phyloP scores from a whole-genome alignment of 140 eudicot species.

The Stevia rebaudiana region DNA sequence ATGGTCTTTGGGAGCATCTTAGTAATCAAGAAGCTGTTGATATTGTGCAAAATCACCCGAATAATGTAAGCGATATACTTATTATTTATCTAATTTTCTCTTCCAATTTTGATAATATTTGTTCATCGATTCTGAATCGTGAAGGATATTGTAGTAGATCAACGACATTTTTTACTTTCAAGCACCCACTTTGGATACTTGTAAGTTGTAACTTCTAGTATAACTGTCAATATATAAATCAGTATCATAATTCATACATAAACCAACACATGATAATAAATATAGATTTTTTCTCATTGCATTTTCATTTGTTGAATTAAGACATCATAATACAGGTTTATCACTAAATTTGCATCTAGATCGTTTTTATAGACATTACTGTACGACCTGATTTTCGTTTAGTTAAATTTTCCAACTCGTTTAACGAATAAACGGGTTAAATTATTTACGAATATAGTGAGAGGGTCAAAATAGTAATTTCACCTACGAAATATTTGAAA shows the following conservation, averaged over 20 bases:
- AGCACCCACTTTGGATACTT: no score
- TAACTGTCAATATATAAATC: no score
- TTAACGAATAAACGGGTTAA: not conserved
- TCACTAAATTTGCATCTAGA: no score
- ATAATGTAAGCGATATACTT: constrained; percentile 35
- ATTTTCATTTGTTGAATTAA: no score
- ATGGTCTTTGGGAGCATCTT: constrained; percentile 90
- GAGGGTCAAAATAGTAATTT: not conserved
- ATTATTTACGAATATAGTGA: not conserved
- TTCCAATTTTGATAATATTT: not conserved
- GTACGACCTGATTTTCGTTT: not conserved
- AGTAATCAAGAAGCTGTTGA: constrained; percentile 74
- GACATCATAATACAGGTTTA: not conserved
- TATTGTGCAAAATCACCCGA: constrained; percentile 45
- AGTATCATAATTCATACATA: no score
- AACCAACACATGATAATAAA: no score
- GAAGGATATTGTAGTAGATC: no score
- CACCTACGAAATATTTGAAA: not conserved
- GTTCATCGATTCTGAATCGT: not conserved
- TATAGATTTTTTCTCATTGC: not conserved
- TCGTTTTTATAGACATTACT: not conserved
- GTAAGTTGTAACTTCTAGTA: no score
- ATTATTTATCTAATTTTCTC: not conserved
- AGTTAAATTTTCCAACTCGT: not conserved
- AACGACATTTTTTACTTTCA: no score